Percentiles rank a stretch among this genome's conserved stretches.
Conservation (phyloP, 2,329 filamentous ascomycete species). For the Sporothrix variecibatus region DNA sequence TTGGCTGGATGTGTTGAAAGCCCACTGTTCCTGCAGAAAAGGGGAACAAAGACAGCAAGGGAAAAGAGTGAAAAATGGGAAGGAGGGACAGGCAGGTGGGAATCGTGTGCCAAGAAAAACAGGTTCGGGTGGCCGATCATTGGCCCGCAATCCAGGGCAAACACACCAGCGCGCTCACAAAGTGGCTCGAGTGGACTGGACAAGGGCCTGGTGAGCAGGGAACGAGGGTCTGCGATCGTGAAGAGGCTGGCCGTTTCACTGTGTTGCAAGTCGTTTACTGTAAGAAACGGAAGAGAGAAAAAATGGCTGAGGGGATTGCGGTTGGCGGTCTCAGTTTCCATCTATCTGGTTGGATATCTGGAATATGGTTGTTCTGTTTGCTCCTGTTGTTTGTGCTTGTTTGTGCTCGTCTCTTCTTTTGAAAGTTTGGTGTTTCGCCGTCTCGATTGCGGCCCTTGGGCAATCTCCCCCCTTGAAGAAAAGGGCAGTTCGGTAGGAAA, state of each 20-base stretch:
- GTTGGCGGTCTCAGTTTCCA: background rate
- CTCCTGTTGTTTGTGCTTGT: background rate
- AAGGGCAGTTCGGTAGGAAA: background rate
- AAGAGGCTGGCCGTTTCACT: conserved; percentile 18
- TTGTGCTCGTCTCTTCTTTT: conserved; percentile 6
- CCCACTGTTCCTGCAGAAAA: conserved; percentile 7
- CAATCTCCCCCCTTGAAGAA: background rate
- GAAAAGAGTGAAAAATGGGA: background rate
- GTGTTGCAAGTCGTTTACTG: conserved; percentile 13
- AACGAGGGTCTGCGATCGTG: conserved; percentile 3
- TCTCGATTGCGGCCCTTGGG: background rate
- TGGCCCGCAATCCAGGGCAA: background rate
- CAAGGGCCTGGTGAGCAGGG: background rate
- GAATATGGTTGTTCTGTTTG: background rate
- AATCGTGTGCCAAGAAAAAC: conserved; percentile 23
- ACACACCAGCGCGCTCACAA: background rate
- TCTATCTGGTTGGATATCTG: background rate
- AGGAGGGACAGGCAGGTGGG: background rate
- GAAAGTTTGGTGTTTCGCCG: background rate
- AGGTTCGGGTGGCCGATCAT: conserved; percentile 14
- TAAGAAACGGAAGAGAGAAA: background rate
- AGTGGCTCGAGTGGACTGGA: background rate
- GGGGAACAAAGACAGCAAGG: background rate
- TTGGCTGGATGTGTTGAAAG: background rate
- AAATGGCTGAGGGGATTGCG: background rate